phyloP scores from a whole-genome alignment of 176 grass and related monocot species.

The Pharus latifolius region DNA sequence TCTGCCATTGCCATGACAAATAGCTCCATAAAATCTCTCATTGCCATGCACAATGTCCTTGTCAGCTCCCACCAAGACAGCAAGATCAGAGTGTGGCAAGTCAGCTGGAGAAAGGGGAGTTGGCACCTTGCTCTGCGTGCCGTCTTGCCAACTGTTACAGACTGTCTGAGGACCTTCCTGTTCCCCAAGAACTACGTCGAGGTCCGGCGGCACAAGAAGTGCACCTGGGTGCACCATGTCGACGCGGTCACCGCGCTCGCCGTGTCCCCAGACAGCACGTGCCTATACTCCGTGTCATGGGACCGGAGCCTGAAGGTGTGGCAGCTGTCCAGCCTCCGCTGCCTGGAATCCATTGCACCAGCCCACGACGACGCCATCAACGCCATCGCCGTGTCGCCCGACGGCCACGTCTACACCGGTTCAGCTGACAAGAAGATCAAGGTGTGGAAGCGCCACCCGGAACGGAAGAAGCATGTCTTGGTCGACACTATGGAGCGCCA shows the following conservation, averaged over 20 bases:
- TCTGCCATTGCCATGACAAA: constrained; percentile 9
- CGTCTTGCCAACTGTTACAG: constrained; percentile 44
- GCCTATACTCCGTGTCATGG: constrained; percentile 88
- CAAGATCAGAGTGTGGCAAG: constrained; percentile 58
- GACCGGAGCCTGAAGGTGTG: constrained; percentile 73
- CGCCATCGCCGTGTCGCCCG: constrained; percentile 44
- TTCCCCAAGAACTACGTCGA: constrained; percentile 43
- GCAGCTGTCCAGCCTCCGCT: constrained; percentile 30
- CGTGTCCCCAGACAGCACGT: constrained; percentile 26
- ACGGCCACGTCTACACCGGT: constrained; percentile 49
- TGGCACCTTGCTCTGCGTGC: constrained; percentile 16
- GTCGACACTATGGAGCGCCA: constrained; percentile 40
- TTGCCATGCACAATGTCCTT: constrained; percentile 13
- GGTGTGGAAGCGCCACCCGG: constrained; percentile 23
- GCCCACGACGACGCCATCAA: constrained; percentile 77
- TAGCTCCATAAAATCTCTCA: constrained; percentile 47
- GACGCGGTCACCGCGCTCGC: constrained; percentile 60
- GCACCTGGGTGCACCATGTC: constrained; percentile 72
- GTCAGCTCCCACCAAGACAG: constrained; percentile 70
- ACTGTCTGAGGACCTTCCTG: constrained; percentile 40
- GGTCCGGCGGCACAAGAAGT: constrained; percentile 41
- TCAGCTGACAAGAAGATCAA: constrained; percentile 52
- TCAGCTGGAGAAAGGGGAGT: neutral
- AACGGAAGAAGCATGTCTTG: constrained; percentile 19
- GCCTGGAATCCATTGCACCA: constrained; percentile 35